These are phyloP conservation scores for Echria macrotheca DNA, from an alignment of 495 filamentous ascomycete species.

Conservation along the genomic window DNA sequence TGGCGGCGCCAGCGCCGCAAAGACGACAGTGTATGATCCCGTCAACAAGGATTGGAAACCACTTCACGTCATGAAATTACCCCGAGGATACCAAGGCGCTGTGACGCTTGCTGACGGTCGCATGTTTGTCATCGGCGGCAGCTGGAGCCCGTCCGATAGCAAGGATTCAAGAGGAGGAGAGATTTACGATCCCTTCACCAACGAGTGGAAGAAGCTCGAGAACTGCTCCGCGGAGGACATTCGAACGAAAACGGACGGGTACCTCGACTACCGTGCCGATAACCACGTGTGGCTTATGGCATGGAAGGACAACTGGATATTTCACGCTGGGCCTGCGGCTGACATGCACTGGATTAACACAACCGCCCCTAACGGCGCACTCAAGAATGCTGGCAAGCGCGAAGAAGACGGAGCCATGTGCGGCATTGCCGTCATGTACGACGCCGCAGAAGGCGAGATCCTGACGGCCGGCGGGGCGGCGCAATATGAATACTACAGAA, in stretches of 20 bases:
- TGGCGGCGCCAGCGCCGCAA: conserved; percentile 22
- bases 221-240: neutral
- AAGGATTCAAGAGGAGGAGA: conserved; percentile 21
- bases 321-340: conserved; percentile 53
- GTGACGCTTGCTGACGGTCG: conserved; percentile 47
- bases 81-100: conserved; percentile 51
- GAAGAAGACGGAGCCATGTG: conserved; percentile 38
- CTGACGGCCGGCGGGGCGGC: conserved; percentile 54
- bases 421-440: conserved; percentile 37
- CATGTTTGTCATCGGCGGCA: conserved; percentile 57
- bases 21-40: conserved; percentile 1
- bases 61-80: neutral
- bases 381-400: neutral
- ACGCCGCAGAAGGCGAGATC: conserved; percentile 46
- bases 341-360: conserved; percentile 53
- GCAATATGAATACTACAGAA: neutral
- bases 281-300: conserved; percentile 54
- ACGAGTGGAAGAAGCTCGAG: neutral
- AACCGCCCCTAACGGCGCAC: neutral
- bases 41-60: neutral
- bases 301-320: conserved; percentile 50
- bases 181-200: conserved; percentile 3
- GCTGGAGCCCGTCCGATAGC: conserved; percentile 46
- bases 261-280: neutral
- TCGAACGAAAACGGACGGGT: neutral